Evolutionary conservation across 163 green algal genomes (phyloP), one percentile per base, ranked within the genome.

Genomic region (Scenedesmus sp.): DNA sequence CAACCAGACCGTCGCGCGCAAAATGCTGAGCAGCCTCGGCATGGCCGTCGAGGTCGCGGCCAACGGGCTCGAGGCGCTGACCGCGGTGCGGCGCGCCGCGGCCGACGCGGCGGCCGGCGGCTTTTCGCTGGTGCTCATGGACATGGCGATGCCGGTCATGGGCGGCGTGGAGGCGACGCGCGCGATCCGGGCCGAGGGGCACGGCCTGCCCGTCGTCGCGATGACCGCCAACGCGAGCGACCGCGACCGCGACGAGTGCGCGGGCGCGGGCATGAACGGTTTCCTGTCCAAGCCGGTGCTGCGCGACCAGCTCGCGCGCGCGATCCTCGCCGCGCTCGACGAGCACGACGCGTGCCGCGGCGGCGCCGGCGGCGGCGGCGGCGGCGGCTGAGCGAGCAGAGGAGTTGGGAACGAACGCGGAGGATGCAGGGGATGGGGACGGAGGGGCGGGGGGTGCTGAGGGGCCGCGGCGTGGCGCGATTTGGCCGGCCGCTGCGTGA

Each of bases 101-200:
- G 63, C 44, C 6, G 47, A 7, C 29, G 63, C 69, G 36, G 60
- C 51, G 6, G 26, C 64, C 2, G 64, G 34, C 18, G 3, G 6
- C 3, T 83, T 94, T 86, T 69, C 81, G 42, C 62, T 87, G 22
- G 75, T 87, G 24, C 63, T 97, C 45, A 95, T 96, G 93, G 93
- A 97, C 84, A 96, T 97, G 83, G 78, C 88, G 33, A 97, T 97
- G 93, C 93, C 93, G 18, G 85, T 93, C n/a, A 93, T 96, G 91
- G 86, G 87, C 56, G 92, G 92, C n/a, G 82, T 94, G 28, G 84
- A 91, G 26, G 82, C 88, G 2, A 92, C 93, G 17, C 63, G 78
- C 42, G n/a, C 34, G 7, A 77, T 83, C 9, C 36, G 75, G 3
- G 57, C 44, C 6, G 45, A 44, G 5, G 65, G 74, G 13, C 64